Conservation (phyloP, 805 yeast genomes). For the Saturnispora sanitii region DNA sequence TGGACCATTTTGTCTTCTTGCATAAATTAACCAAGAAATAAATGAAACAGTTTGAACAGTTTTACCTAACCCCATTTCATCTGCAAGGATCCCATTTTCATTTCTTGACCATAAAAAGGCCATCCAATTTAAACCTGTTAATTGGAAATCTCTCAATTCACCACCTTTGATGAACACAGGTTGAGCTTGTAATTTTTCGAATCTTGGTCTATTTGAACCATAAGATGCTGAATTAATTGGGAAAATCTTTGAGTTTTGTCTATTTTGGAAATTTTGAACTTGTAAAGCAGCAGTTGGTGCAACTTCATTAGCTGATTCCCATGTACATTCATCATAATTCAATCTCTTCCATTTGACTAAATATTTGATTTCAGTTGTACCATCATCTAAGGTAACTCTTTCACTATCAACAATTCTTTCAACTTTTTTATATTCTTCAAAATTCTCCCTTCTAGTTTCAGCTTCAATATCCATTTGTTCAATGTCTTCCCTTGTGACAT, state of each 20-base stretch:
- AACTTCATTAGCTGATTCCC: constrained; percentile 89
- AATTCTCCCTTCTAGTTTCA: constrained; percentile 75
- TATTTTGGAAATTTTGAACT: constrained; percentile 71
- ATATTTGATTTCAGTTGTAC: constrained; percentile 63
- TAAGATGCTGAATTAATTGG: constrained; percentile 76
- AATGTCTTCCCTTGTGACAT: constrained; percentile 80
- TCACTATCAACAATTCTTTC: constrained; percentile 86
- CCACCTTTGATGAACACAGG: constrained; percentile 88
- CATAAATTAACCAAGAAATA: constrained; percentile 87
- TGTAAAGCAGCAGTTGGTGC: constrained; percentile 76
- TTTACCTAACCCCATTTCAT: constrained; percentile 98
- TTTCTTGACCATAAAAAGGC: constrained; percentile 96
- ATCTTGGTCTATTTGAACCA: constrained; percentile 68
- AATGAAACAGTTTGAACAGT: constrained; percentile 96
- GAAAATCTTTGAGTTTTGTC: constrained; percentile 73
- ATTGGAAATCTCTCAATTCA: constrained; percentile 90
- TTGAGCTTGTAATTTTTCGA: constrained; percentile 77
- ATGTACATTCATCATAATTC: constrained; percentile 90
- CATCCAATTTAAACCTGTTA: constrained; percentile 99
- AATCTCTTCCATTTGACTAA: constrained; percentile 90
- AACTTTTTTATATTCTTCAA: constrained; percentile 72
- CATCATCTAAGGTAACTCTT: constrained; percentile 53
- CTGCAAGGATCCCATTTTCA: constrained; percentile 95
- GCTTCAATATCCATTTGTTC: constrained; percentile 90
- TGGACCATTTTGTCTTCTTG: constrained; percentile 96